Evolutionary conservation across 495 filamentous ascomycete genomes (phyloP).

Genomic region (Apodospora peruviana): DNA sequence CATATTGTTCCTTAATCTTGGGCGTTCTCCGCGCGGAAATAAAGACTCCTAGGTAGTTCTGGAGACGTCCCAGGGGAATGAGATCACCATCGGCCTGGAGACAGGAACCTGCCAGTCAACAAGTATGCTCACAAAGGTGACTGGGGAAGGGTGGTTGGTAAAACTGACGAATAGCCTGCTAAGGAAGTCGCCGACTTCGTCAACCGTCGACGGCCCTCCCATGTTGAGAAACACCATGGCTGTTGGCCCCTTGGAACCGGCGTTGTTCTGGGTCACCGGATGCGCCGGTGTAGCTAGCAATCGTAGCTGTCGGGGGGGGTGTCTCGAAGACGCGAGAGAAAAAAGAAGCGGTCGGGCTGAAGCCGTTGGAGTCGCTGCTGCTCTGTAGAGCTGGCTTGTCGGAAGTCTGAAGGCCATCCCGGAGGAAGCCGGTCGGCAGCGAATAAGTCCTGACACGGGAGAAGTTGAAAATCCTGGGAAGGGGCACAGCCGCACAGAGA

Average conservation of each 20-base stretch:
- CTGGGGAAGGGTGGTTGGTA: neutral
- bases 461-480: no score
- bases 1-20: constrained; percentile 93
- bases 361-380: constrained; percentile 27
- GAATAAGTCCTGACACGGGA: no score
- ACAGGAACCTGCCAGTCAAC: neutral
- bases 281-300: constrained; percentile 63
- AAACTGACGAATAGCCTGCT: constrained; percentile 70
- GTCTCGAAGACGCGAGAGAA: constrained; percentile 15
- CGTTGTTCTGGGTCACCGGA: constrained; percentile 65
- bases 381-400: constrained; percentile 37
- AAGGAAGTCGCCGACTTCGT: constrained; percentile 89
- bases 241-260: constrained; percentile 54
- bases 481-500: no score
- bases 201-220: constrained; percentile 86
- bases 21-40: constrained; percentile 84
- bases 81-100: constrained; percentile 84
- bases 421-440: no score
- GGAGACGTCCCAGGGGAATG: constrained; percentile 91
- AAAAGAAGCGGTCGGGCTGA: constrained; percentile 16
- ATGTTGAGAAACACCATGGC: constrained; percentile 99
- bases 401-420: constrained; percentile 47
- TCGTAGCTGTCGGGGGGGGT: constrained; percentile 27
- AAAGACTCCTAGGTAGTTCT: constrained; percentile 82
- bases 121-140: neutral